Base-by-base conservation (phyloP, 2,329 filamentous ascomycete genomes). In the Aureobasidium sp. region DNA sequence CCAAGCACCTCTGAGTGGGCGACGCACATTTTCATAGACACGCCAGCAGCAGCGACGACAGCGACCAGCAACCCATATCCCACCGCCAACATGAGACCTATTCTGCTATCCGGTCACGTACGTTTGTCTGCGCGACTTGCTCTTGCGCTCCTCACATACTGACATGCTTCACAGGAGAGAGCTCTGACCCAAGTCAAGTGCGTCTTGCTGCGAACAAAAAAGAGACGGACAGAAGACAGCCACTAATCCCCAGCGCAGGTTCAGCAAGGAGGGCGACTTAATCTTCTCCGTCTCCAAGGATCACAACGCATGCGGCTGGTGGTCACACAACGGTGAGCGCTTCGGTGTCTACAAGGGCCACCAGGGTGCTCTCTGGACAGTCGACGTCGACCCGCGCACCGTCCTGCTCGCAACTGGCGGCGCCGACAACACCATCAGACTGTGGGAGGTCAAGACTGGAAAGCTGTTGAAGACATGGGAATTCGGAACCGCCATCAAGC, bases 381-480 rank as follows among this genome's bases (percentile, higher is more conserved):
- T 99, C 77, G 94, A 99, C 74, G 88, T 96, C 73, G 90, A 96
- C 79, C 92, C 93, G 67, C 91, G 91, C 71, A 90, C 88, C 66
- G 90, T 89, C 71, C 85, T 99, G 73, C 87, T 97, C 73, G 94
- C 93, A 73, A 95, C 90, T 64, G 94, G 94, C 71, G 94, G 92
- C 70, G 94, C 94, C 77, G 94, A 99, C 81, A 97, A 97, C 83
- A 97, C 93, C 48, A 93, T 99, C 78, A 87, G 92, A 72, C 83
- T 99, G 71, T 99, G 94, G 94, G 91, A 99, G 74, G 84, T 97
- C 75, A 89, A 91, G 83, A 89, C 89, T 16, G 94, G 94, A 74
- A 90, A 90, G 75, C 88, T 90, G 74, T 84, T 99, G 72, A 97
- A 97, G 86, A 90, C 89, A 61, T 99, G 94, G 94, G 92, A 99